Conservation (phyloP, 164 flowering plant species). For the Litsea cubeba region DNA sequence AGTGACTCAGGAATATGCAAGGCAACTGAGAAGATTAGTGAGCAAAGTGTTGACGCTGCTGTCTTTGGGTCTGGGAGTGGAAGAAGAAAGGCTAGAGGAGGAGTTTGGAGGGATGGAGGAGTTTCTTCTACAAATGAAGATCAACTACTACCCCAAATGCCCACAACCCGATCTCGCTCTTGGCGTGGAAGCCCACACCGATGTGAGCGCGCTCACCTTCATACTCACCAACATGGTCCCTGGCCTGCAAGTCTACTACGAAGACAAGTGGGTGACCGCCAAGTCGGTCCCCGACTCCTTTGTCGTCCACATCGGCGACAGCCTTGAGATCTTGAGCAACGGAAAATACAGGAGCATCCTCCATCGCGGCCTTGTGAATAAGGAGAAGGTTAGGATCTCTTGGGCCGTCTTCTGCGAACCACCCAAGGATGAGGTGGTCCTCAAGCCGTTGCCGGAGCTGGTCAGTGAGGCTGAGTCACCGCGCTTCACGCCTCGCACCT, state of each 20-base stretch:
- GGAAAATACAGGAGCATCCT: constrained; percentile 85
- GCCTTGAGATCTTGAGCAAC: constrained; percentile 82
- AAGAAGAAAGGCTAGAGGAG: constrained; percentile 67
- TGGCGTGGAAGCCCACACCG: constrained; percentile 95
- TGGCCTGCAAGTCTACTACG: constrained; percentile 68
- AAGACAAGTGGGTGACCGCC: constrained; percentile 80
- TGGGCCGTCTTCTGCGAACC: constrained; percentile 98
- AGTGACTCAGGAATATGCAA: constrained; percentile 61
- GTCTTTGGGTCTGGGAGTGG: constrained; percentile 68
- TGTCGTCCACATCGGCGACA: constrained; percentile 85
- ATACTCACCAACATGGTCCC: constrained; percentile 98
- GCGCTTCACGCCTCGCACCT: constrained; percentile 71
- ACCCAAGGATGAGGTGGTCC: constrained; percentile 77
- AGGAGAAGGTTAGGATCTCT: constrained; percentile 88
- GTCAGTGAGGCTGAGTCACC: constrained; percentile 66
- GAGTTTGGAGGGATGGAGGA: constrained; percentile 85
- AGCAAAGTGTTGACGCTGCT: constrained; percentile 47
- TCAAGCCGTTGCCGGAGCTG: constrained; percentile 72
- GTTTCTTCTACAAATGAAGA: constrained; percentile 71
- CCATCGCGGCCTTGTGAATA: constrained; percentile 90
- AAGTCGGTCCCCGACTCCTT: constrained; percentile 84
- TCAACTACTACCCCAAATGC: constrained; percentile 93
- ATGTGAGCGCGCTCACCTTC: constrained; percentile 82
- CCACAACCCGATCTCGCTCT: constrained; percentile 94
- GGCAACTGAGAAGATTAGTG: constrained; percentile 50